Evolutionary conservation across 768 basidiomycete species (phyloP).

Genomic region (Rhodocollybia butyracea): DNA sequence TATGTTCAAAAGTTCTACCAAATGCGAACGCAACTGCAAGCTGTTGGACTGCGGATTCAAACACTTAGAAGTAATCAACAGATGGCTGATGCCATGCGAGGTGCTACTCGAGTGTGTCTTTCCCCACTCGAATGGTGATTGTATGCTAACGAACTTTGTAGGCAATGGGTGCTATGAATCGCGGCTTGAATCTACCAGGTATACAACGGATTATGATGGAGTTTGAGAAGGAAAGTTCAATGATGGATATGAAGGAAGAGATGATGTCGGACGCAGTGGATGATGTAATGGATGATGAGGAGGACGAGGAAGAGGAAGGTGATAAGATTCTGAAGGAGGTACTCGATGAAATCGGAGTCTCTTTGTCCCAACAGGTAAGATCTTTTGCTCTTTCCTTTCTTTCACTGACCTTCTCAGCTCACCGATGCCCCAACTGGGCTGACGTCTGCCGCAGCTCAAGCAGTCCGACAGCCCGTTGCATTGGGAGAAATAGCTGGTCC

Average conservation of each 20-base stretch:
- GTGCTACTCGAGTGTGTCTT: conserved; percentile 84
- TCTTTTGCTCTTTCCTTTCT: conserved; percentile 1
- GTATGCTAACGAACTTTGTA: conserved; percentile 29
- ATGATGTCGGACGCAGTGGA: conserved; percentile 99
- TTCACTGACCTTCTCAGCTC: conserved; percentile 46
- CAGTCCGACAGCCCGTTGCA: conserved; percentile 79
- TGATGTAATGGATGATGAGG: conserved; percentile 95
- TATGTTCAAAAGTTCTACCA: conserved; percentile 98
- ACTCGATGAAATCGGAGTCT: conserved; percentile 94
- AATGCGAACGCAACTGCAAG: conserved; percentile 98
- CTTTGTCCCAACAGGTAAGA: conserved; percentile 77
- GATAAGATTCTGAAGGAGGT: conserved; percentile 96
- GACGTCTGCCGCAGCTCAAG: conserved; percentile 53
- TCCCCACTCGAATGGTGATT: not conserved
- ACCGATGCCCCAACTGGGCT: conserved; percentile 80
- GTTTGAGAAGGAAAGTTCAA: conserved; percentile 94
- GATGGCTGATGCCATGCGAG: conserved; percentile 99
- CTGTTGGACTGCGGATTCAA: conserved; percentile 92
- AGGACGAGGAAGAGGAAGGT: conserved; percentile 94
- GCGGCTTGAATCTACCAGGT: conserved; percentile 89
- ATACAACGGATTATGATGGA: conserved; percentile 98
- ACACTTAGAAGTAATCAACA: conserved; percentile 95
- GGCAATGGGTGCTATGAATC: conserved; percentile 99
- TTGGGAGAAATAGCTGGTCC: conserved; percentile 54
- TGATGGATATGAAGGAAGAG: conserved; percentile 99